Evolutionary conservation across 1,284 basidiomycete species (phyloP), one percentile per base, ranked within the genome.

Genomic region (Pulchroboletus neoregius): DNA sequence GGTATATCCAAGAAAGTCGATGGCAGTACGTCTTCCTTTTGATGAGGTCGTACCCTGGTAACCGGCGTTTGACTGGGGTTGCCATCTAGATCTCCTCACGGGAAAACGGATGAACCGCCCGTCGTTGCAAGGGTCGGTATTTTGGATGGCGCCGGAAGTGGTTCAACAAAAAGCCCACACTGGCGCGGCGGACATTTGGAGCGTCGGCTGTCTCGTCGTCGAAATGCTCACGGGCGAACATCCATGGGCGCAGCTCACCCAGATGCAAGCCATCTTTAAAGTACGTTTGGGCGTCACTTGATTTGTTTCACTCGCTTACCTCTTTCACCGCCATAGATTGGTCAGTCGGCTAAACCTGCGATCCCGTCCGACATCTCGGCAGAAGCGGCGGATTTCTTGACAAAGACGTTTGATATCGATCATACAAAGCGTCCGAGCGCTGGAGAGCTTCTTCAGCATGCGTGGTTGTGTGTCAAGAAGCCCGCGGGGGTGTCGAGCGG

Each of bases 111-210:
- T 83, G 24, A 87, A 96, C 63, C 77, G 94, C 4, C 91, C 92
- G 0, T 97, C 94, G 1, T 70, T 98, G 15, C 95, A 98, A 68
- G 95, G 95, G 1, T 95, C 93, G 1, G 94, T 97, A 13, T 98
- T 96, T 70, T 98, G 95, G 94, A 97, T 96, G 94, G 94, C 94
- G 0, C 94, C 94, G 0, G 96, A 99, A 65, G 94, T 97, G 12
- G 95, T 99, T 50, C 94, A 96, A 66, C 95, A 99, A 70, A 94
- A 87, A 15, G 79, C 81, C 2, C 94, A 98, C 65, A 96, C 94
- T 5, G 80, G 79, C 58, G 97, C 97, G 62, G 94, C 94, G 6
- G 96, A 99, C 67, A 97, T 99, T 43, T 99, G 96, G 96, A 93
- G 90, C 60, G 85, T 99, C 1, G 96, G 96, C 2, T 99, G 96